Evolutionary conservation across 2,329 filamentous ascomycete species (phyloP).

Genomic region (Aspergillus nomiae): DNA sequence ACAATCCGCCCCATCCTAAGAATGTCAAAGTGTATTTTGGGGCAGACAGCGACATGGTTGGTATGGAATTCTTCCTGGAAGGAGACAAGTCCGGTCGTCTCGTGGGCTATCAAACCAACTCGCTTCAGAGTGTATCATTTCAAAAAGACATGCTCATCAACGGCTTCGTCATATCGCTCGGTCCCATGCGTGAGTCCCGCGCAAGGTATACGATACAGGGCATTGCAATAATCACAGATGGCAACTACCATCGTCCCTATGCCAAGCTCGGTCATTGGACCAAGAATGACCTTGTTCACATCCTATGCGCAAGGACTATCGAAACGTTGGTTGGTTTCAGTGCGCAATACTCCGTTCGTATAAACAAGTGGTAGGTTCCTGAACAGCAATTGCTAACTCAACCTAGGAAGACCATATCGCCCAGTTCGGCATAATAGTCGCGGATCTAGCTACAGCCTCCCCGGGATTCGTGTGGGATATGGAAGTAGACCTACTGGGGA

Average conservation of each 20-base stretch:
- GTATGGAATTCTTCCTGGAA: not conserved
- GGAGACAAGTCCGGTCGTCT: not conserved
- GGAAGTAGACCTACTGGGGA: not conserved
- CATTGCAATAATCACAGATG: not conserved
- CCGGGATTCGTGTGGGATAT: not conserved
- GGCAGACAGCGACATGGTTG: not conserved
- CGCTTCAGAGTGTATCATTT: not conserved
- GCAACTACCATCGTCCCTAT: not conserved
- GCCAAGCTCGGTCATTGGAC: not conserved
- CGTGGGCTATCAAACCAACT: not conserved
- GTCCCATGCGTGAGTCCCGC: not conserved
- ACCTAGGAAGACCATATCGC: not conserved
- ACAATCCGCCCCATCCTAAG: not conserved
- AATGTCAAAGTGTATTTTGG: not conserved
- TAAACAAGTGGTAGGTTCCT: not conserved
- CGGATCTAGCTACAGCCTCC: not conserved
- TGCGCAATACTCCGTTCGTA: not conserved
- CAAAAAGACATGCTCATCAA: not conserved
- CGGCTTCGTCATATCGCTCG: not conserved
- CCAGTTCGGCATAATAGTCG: not conserved
- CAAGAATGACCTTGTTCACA: not conserved
- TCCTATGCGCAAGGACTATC: not conserved
- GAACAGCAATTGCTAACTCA: not conserved
- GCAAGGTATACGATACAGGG: not conserved
- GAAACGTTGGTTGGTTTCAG: not conserved